Evolutionary conservation across 116 monocot species (phyloP), one percentile per base, ranked within the genome.

Genomic region (Papilionanthe hybrid): DNA sequence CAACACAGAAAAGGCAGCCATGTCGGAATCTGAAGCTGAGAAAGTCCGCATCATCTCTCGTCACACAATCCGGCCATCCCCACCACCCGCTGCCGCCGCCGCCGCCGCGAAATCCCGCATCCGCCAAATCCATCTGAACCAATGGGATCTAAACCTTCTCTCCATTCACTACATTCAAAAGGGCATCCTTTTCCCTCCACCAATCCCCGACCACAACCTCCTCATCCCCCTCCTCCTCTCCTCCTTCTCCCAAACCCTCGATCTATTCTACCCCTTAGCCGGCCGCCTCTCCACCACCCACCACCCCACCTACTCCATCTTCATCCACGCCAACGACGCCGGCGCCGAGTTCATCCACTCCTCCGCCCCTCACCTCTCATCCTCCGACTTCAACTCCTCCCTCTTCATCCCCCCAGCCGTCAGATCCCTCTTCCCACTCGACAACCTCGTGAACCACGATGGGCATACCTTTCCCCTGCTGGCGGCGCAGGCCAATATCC

Each of bases 251-350:
- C 27, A 20, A 5, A 65, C 91, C 0, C 77, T 91, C 41, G 29
- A 77, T 32, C 78, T 66, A 42, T 91, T 91, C 83, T 87, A 85
- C 79, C 88, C 91, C 68, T 79, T 91, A n/a, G 88, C 91, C 19
- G 89, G 91, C 76, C 89, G 88, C 50, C 42, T 58, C 25, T 50
- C 81, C 17, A 48, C 48, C 57, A 68, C 27, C 53, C 50, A 20
- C 42, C 32, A 55, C 68, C 13, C 48, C 75, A 29, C 4, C 37
- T 32, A 80, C 45, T 78, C 27, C 50, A 18, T 86, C 3, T 81
- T 32, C 13, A 30, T 87, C 28, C 79, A 65, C 17, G 85, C 86
- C 78, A 79, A 69, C 66, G 80, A 75, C 42, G 75, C 88, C 28
- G 91, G 89, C 12, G 91, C 81, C 12, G 85, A 89, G 79, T 85